Evolutionary conservation across 1,284 basidiomycete species (phyloP).

Genomic region (Tilletiopsis washingtonensis): DNA sequence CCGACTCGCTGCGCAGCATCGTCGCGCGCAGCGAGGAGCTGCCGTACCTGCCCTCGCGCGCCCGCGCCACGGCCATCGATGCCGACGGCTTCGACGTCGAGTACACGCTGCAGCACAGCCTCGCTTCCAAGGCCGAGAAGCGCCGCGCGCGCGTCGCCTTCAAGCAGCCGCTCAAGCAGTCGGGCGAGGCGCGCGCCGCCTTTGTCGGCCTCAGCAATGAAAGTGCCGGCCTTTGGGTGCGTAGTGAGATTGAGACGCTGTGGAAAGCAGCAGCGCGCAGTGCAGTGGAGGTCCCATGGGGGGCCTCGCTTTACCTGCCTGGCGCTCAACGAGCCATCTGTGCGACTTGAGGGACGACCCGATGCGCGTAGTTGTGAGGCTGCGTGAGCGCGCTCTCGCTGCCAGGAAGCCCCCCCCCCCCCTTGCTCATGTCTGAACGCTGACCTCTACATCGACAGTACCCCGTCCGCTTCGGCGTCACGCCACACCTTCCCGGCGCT

Average conservation of each 20-base stretch:
- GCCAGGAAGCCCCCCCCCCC: not conserved
- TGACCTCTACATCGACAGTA: conserved; percentile 1
- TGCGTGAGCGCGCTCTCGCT: too few species aligned
- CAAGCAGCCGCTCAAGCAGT: not conserved
- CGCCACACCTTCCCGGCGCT: conserved; percentile 4
- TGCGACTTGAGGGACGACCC: too few species aligned
- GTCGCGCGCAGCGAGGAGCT: not conserved
- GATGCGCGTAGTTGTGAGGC: too few species aligned
- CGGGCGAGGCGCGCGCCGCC: conserved; percentile 1
- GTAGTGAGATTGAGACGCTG: too few species aligned
- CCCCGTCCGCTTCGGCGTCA: conserved; percentile 4
- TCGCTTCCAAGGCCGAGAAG: not conserved
- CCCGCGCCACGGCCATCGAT: not conserved
- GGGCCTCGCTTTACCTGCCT: too few species aligned
- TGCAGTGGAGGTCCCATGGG: too few species aligned
- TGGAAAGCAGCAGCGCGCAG: not conserved
- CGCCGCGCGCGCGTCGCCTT: conserved; percentile 1
- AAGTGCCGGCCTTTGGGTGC: not conserved
- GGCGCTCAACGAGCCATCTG: too few species aligned
- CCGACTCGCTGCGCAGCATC: conserved; percentile 5
- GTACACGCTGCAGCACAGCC: not conserved
- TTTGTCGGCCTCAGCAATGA: conserved; percentile 2
- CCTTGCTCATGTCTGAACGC: not conserved
- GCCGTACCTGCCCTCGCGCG: not conserved
- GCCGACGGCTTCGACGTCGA: conserved; percentile 5